Evolutionary conservation across 2,329 filamentous ascomycete species (phyloP).

Genomic region (Lasiodiplodia hormozganensis): DNA sequence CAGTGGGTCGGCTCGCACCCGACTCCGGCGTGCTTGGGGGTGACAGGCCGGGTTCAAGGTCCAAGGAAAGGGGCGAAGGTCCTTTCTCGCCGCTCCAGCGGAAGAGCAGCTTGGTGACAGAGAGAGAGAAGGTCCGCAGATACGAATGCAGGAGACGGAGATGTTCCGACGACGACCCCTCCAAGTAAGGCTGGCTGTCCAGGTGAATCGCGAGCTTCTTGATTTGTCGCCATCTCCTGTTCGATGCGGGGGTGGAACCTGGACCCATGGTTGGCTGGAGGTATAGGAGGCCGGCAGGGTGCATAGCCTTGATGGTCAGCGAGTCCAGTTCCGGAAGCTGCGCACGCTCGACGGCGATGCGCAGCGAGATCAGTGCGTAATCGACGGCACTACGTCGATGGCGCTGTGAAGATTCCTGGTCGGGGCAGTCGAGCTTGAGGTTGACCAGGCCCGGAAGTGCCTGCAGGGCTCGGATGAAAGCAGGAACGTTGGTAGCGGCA

Average conservation of each 20-base stretch:
- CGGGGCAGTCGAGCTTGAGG: slow-evolving; percentile 77
- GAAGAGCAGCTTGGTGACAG: slow-evolving; percentile 75
- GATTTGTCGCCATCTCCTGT: slow-evolving; percentile 79
- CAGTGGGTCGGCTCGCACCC: slow-evolving; percentile 34
- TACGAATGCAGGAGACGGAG: slow-evolving; percentile 76
- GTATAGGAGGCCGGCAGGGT: slow-evolving; percentile 78
- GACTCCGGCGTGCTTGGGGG: slow-evolving; percentile 53
- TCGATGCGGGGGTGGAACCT: slow-evolving; percentile 74
- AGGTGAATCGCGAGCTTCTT: slow-evolving; percentile 74
- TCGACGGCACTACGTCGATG: slow-evolving; percentile 79
- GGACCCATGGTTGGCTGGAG: slow-evolving; percentile 77
- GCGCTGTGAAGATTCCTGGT: slow-evolving; percentile 68
- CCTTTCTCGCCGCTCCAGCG: slow-evolving; percentile 77
- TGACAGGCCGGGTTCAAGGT: slow-evolving; percentile 73
- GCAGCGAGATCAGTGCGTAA: slow-evolving; percentile 85
- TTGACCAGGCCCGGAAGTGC: slow-evolving; percentile 74
- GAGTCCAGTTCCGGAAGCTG: slow-evolving; percentile 70
- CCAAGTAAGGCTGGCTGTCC: slow-evolving; percentile 71
- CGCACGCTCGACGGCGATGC: slow-evolving; percentile 80
- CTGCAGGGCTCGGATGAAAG: slow-evolving; percentile 78
- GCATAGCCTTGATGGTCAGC: slow-evolving; percentile 75
- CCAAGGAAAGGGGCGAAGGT: slow-evolving; percentile 74
- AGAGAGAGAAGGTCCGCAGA: slow-evolving; percentile 71
- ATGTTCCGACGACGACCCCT: slow-evolving; percentile 64
- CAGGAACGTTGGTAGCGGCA: slow-evolving; percentile 83